Base-by-base conservation (phyloP, 2,329 filamentous ascomycete species). In the Sporothrix variecibatus region DNA sequence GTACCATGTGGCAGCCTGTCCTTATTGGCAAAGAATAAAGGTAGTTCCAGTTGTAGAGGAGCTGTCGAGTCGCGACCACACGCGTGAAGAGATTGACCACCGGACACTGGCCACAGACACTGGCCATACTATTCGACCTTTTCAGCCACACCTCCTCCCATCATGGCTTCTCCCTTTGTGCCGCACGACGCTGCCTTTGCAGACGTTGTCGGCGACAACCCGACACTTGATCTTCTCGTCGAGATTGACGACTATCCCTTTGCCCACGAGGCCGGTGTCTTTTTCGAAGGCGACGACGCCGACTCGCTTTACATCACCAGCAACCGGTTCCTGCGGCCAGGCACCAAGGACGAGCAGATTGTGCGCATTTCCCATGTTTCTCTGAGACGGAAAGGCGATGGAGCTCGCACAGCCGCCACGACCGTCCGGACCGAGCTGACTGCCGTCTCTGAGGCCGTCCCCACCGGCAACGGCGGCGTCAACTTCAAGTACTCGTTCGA, bases 401-500 rank as follows among this genome's bases (percentile, higher is more conserved):
- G n/a, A 26, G 23, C 46, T 2, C 20, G 58, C 12, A 62, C 58
- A 34, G 15, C 69, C 34, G 53, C 23, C n/a, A 34, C 38, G 31
- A 40, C 71, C 17, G 58, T 69, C 12, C 31, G 20, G 17, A 56
- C 72, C 46, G 53, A 74, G 1, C 31, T 64, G 34, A 71, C 58
- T 4, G 58, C 62, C 56, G 20, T 20, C 26, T 31, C 69, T 3
- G 58, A 38, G 15, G 70, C 20, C 56, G 15, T 76, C 1, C 51
- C 28, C 28, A 71, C 71, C 40, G 71, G 46, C 58, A 75, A 75
- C 51, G 75, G 75, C 49, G 75, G 64, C 49, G 75, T 75, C 64
- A 75, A 74, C 71, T 75, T 90, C 92, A 15, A 17, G 53, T 58
- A 28, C 11, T 31, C 53, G n/a, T 58, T 58, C 12, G 20, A 2